These are phyloP conservation scores for Kwoniella mangroviensis DNA, from an alignment of 768 basidiomycete species.

Conservation along the genomic window DNA sequence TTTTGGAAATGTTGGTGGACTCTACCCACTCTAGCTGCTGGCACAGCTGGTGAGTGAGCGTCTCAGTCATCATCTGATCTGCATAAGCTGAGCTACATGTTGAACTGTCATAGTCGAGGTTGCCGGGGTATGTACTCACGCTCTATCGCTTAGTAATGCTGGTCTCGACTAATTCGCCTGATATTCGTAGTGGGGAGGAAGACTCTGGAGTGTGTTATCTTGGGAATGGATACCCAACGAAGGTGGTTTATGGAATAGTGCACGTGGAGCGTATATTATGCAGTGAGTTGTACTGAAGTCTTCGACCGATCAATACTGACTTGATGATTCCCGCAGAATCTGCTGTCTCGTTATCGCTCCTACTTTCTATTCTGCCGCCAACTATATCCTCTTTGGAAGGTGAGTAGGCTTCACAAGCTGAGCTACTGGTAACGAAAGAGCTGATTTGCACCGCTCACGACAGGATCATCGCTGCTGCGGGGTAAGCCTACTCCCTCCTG, in stretches of 20 bases:
- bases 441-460: not conserved
- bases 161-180: not conserved
- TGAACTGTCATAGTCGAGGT: slow-evolving; percentile 16
- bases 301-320: not conserved
- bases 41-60: slow-evolving; percentile 19
- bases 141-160: not conserved
- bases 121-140: slow-evolving; percentile 22
- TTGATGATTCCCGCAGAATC: slow-evolving; percentile 59
- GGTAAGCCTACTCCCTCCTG: slow-evolving; percentile 7
- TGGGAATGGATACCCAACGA: slow-evolving; percentile 25
- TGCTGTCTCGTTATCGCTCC: slow-evolving; percentile 65
- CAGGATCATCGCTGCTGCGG: slow-evolving; percentile 61
- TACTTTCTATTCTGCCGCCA: slow-evolving; percentile 64
- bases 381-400: slow-evolving; percentile 66
- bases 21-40: slow-evolving; percentile 29
- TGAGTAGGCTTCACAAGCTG: slow-evolving; percentile 56
- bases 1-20: slow-evolving; percentile 32
- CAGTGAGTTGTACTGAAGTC: slow-evolving; percentile 55
- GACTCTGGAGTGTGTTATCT: slow-evolving; percentile 21
- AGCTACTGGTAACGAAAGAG: not conserved
- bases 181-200: slow-evolving; percentile 30
- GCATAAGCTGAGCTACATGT: no score
- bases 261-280: slow-evolving; percentile 60
- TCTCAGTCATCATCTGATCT: not conserved
- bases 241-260: slow-evolving; percentile 29